A percentile compares a stretch with the other conserved stretches of the same genome.
These are phyloP conservation scores for Waltiozyma sp. DNA, from an alignment of 1,139 yeast genomes.

Conservation along the genomic window DNA sequence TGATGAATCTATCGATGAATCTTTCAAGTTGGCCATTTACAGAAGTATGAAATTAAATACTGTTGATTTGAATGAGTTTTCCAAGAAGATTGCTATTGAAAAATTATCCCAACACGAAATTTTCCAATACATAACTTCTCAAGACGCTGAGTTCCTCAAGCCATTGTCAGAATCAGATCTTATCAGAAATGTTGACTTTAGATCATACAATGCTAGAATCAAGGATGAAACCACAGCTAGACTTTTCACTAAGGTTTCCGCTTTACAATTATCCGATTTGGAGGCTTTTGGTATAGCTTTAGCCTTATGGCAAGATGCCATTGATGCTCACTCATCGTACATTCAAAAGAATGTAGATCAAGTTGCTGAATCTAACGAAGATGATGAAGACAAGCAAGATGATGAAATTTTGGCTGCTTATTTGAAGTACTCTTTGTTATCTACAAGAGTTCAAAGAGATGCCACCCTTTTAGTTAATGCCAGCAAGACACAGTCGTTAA, in stretches of 20 bases:
- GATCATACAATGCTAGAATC: constrained; percentile 59
- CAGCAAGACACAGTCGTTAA: constrained; percentile 12
- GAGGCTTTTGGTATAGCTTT: constrained; percentile 37
- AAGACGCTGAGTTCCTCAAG: constrained; percentile 27
- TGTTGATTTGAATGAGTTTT: constrained; percentile 34
- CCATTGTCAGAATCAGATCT: constrained; percentile 18
- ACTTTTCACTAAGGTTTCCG: constrained; percentile 28
- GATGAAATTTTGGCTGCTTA: constrained; percentile 68
- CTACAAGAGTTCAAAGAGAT: constrained; percentile 68
- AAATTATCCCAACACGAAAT: constrained; percentile 21
- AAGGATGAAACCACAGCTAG: constrained; percentile 66
- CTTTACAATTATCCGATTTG: constrained; percentile 15
- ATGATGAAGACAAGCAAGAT: constrained; percentile 50
- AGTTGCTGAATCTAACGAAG: constrained; percentile 23
- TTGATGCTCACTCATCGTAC: constrained; percentile 38
- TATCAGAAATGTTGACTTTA: constrained; percentile 47
- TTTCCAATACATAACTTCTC: constrained; percentile 26
- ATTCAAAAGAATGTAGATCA: constrained; percentile 27
- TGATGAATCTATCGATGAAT: constrained; percentile 57
- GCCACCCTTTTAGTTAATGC: constrained; percentile 17
- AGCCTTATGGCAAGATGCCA: constrained; percentile 45
- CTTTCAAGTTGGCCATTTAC: constrained; percentile 46
- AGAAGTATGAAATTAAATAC: constrained; percentile 26
- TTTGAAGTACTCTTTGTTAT: constrained; percentile 55
- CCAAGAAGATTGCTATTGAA: constrained; percentile 26